Evolutionary conservation across 768 basidiomycete genomes (phyloP).

Genomic region (Lactarius deliciosus): DNA sequence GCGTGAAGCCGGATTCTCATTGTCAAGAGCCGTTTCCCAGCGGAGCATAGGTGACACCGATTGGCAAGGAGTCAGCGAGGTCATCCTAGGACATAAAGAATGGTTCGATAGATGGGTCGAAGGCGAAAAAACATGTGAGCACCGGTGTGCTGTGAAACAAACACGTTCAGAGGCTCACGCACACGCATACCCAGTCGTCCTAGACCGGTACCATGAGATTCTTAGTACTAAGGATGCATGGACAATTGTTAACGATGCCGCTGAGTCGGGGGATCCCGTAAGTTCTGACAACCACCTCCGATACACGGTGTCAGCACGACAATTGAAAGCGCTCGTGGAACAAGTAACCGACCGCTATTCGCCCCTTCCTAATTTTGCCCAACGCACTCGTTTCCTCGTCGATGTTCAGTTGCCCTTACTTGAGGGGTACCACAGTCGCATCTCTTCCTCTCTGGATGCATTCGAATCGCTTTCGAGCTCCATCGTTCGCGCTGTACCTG

Average conservation of each 20-base stretch:
- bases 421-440: constrained; percentile 70
- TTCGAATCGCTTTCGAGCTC: constrained; percentile 90
- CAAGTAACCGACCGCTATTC: constrained; percentile 96
- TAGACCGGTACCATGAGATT: constrained; percentile 83
- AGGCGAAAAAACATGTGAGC: constrained; percentile 85
- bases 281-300: constrained; percentile 43
- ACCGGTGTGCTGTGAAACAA: neutral
- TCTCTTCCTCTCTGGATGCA: constrained; percentile 85
- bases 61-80: constrained; percentile 80
- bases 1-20: constrained; percentile 67
- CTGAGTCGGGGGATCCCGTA: constrained; percentile 34
- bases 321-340: constrained; percentile 81
- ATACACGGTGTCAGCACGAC: constrained; percentile 80
- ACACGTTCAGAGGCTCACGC: constrained; percentile 2
- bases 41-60: constrained; percentile 33
- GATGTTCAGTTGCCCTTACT: constrained; percentile 84
- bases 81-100: constrained; percentile 76
- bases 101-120: constrained; percentile 93
- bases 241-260: constrained; percentile 70
- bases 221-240: constrained; percentile 83
- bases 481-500: constrained; percentile 89
- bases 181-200: constrained; percentile 58
- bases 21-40: constrained; percentile 51
- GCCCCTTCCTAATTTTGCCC: constrained; percentile 72
- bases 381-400: constrained; percentile 82